Conservation (phyloP, 768 basidiomycete genomes). For the Phanerodontia chrysosporium region DNA sequence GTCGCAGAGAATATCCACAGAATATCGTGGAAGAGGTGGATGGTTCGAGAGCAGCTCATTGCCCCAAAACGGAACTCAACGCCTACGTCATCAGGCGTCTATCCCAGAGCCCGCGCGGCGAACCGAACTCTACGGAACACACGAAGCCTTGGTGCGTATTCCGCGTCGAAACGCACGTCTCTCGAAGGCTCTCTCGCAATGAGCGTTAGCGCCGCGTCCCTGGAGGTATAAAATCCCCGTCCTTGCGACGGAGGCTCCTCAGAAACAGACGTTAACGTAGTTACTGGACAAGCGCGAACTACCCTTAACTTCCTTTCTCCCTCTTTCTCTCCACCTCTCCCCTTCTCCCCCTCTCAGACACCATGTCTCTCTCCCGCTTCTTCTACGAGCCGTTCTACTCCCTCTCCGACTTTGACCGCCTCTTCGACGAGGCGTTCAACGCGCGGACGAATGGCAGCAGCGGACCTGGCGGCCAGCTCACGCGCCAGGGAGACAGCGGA, state of each 20-base stretch:
- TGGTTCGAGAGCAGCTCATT: neutral
- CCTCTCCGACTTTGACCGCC: conserved; percentile 36
- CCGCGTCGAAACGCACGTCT: neutral
- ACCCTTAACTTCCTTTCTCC: neutral
- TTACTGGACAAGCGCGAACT: neutral
- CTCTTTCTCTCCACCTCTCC: neutral
- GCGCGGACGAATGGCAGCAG: conserved; percentile 14
- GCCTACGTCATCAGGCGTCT: neutral
- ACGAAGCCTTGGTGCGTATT: neutral
- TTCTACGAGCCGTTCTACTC: conserved; percentile 37
- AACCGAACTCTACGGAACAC: neutral
- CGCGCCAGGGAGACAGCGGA: conserved; percentile 1
- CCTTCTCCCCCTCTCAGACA: conserved; percentile 19
- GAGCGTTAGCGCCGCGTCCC: neutral
- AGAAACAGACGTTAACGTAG: neutral
- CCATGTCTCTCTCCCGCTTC: conserved; percentile 22
- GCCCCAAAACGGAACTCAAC: neutral
- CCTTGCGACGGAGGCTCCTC: neutral
- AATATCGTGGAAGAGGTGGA: neutral
- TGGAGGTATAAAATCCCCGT: neutral
- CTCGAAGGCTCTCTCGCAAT: neutral
- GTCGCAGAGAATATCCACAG: too few relatives aligned
- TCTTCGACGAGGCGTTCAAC: conserved; percentile 37
- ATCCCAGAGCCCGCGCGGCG: neutral
- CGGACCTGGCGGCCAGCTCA: conserved; percentile 1